A percentile compares a stretch with the other conserved stretches of the same genome.
phyloP scores from a whole-genome alignment of 2,329 filamentous ascomycete species.

The Diplodia scrobiculata region DNA sequence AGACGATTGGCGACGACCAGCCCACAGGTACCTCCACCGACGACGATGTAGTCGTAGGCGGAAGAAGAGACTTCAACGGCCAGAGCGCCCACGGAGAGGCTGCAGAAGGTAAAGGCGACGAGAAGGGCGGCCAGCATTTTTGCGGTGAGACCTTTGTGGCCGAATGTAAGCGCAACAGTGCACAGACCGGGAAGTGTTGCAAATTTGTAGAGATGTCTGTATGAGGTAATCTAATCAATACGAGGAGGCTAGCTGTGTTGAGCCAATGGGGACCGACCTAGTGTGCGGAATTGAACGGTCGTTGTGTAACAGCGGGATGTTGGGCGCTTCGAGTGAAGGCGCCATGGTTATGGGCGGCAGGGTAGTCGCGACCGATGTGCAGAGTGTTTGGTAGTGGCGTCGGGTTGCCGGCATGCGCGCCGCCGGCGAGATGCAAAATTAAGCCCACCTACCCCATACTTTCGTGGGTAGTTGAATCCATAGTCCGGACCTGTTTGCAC shows the following conservation, averaged over 20 bases:
- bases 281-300: not conserved
- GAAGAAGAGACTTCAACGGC: not conserved
- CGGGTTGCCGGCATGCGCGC: not conserved
- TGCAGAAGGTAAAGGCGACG: too few species aligned
- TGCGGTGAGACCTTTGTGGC: not conserved
- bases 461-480: too few species aligned
- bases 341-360: not conserved
- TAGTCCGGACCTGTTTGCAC: too few species aligned
- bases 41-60: slow-evolving; percentile 40
- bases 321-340: not conserved
- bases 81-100: not conserved
- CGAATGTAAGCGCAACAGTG: not conserved
- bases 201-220: not conserved
- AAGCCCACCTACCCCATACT: too few species aligned
- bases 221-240: not conserved
- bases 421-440: too few species aligned
- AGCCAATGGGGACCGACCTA: not conserved
- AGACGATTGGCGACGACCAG: slow-evolving; percentile 56
- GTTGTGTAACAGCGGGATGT: not conserved
- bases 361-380: too few species aligned
- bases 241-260: not conserved
- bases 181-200: not conserved
- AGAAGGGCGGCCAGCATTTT: not conserved
- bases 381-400: not conserved
- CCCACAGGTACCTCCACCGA: slow-evolving; percentile 51